Base-by-base conservation (phyloP, 805 yeast genomes). In the Sporopachydermia quercuum region DNA sequence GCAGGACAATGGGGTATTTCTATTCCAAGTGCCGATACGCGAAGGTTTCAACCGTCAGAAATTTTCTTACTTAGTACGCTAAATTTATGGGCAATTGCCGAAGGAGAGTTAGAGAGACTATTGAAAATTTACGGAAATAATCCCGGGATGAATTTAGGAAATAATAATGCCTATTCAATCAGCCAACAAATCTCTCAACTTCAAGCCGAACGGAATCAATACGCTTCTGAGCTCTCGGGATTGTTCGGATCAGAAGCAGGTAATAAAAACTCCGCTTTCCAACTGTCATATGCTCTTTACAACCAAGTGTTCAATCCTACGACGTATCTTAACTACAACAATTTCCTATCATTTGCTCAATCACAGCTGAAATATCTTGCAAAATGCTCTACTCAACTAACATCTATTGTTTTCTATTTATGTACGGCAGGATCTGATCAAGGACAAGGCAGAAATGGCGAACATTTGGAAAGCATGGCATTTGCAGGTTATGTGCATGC, bases 401-500 rank as follows among this genome's bases (percentile, higher is more conserved):
- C 38, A 5, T 36, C 38, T 14, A 36, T 36, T 13, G 18, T 36
- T n/a, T 14, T 36, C 5, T 36, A 36, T 36, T 14, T 36, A n/a
- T 36, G 38, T 14, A 8, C 38, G 6, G 30, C 30, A n/a, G 30
- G 30, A n/a, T 8, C 30, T 23, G 30, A 23, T 23, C 13, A 23
- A 8, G 8, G 13, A 5, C 19, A 36, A 19, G 8, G 8, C 6
- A 19, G 8, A 5, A 17, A 36, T 16, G 18, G 14, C 5, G 18
- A 16, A 19, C 18, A 36, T 18, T 17, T 14, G 18, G 38, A 36
- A 19, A 36, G 18, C n/a, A 5, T 36, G 18, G 18, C 38, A 19
- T 11, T 36, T 16, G 38, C 38, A 5, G 38, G 38, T 11, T 36
- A 36, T 19, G n/a, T 16, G 11, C 6, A 36, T 36, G 38, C 34